Base-by-base conservation (phyloP, 495 filamentous ascomycete genomes). In the Extremus antarcticus region DNA sequence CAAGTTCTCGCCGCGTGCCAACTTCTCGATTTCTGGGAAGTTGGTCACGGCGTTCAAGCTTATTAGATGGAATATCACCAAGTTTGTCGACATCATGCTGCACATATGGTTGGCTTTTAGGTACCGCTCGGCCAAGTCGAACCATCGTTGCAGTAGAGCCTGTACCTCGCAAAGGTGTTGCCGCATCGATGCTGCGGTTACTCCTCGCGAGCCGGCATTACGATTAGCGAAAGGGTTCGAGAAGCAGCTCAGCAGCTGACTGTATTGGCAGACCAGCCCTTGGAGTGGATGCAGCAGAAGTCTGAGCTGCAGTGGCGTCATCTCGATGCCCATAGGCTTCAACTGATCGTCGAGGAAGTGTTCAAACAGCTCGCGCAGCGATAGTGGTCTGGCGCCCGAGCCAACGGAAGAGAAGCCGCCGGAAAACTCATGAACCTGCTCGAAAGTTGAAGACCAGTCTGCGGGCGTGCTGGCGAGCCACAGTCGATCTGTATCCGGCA, bases 61-160 rank as follows among this genome's bases (percentile, higher is more conserved):
- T 54, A 84, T 77, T 25, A 85, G 71, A 57, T 85, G 81, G 65
- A 77, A 83, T 58, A 85, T 74, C 11, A 78, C 73, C n/a, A 84
- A 63, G 62, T 77, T 83, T 50, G 76, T 77, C 49, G 71, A 67
- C 68, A 72, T 72, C 64, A 68, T 65, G 1, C 67, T 39, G 53
- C 70, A 71, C 48, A 66, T 54, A 11, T 62, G 64, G 53, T 69
- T 68, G 48, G 53, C 50, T 51, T 71, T 68, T 45, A 58, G 51
- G 57, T 72, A 68, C 16, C 66, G 55, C 43, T 70, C 65, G 20
- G 75, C 74, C 16, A 82, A 66, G 40, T 76, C 70, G 64, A 76
- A 78, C 81, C 81, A 85, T 47, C 73, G 75, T 51, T 75, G 70
- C 0, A 85, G 68, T 15, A 83, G 67, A 0, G 63, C 61, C 55